Evolutionary conservation across 768 basidiomycete genomes (phyloP).

Genomic region (Candolleomyces efflorescens): DNA sequence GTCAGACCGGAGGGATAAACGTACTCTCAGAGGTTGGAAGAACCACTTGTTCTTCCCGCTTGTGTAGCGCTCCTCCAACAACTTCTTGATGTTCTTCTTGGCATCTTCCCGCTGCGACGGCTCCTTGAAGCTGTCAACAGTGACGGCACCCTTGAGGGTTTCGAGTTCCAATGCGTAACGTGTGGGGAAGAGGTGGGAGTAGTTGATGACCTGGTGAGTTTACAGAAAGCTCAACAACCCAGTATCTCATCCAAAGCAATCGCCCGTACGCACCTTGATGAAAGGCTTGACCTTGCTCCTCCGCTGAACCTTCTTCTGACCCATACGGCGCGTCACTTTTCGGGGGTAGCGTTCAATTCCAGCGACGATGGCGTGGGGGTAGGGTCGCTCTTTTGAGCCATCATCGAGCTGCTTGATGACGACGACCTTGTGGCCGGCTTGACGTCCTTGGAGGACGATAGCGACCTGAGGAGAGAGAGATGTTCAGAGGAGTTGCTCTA

Average conservation of each 20-base stretch:
- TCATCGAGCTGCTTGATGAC: constrained; percentile 98
- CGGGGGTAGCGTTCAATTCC: constrained; percentile 97
- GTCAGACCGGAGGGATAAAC: constrained; percentile 11
- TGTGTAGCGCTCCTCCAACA: constrained; percentile 92
- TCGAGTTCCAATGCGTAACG: constrained; percentile 98
- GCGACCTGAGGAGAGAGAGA: constrained; percentile 57
- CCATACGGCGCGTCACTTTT: constrained; percentile 98
- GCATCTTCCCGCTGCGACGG: constrained; percentile 90
- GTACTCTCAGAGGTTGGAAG: constrained; percentile 82
- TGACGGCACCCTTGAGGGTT: constrained; percentile 82
- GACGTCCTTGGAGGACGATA: constrained; percentile 97
- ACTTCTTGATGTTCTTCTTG: constrained; percentile 95
- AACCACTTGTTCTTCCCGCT: constrained; percentile 98
- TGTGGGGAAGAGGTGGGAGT: constrained; percentile 98
- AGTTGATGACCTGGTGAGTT: constrained; percentile 78
- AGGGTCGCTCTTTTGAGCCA: constrained; percentile 92
- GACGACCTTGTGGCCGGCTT: constrained; percentile 99
- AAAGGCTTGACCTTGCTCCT: constrained; percentile 99
- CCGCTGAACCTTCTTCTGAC: constrained; percentile 87
- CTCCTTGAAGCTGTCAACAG: constrained; percentile 94
- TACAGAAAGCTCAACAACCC: neutral
- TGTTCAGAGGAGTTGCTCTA: no score
- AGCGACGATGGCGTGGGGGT: constrained; percentile 97
- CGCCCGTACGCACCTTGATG: constrained; percentile 73
- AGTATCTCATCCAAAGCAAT: neutral